Evolutionary conservation across 768 basidiomycete genomes (phyloP), one percentile per base, ranked within the genome.

Genomic region (Mycena maculata): DNA sequence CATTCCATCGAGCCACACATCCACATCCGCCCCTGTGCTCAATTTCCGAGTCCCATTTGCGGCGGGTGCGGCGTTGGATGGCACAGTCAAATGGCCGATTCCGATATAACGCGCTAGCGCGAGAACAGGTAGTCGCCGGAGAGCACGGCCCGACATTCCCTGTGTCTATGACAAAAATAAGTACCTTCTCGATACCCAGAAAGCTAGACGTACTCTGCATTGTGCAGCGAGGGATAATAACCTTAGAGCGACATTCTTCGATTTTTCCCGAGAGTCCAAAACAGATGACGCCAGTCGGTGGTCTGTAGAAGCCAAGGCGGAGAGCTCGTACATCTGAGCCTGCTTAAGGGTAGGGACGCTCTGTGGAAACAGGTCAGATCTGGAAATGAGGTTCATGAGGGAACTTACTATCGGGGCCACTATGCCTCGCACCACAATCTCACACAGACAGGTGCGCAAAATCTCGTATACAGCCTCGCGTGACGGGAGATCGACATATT

Each of bases 391-490:
- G 16, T 20, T 28, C 31, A 45, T 23, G 52, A 66, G 12, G 42
- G 63, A 39, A 82, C 92, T 69, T 74, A 93, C 95, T 28, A 87
- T 74, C 7, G 84, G 74, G 23, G 84, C 77, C 28, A 99, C 84
- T 50, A 99, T 87, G 2, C 91, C 88, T 67, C 88, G 91, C 18
- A 79, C 76, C 69, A 94, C 84, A 62, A 99, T 88, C 76, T 99
- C 97, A 30, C 83, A 79, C 16, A 99, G 81, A 74, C 93, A 96
- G 7, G 88, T 89, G 9, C 90, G 86, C 30, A 99, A 80, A 69
- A 99, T 98, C 77, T 95, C 93, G 79, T 98, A 99, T 50, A 98
- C 87, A 0, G 96, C 98, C 69, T 96, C 92, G 18, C 91, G 87
- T 7, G 96, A 90, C 1, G 98, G 98, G 9, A 95, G 85, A 70